Conservation (phyloP, 2,329 filamentous ascomycete species). For the Chrysosporium keratinophilum region DNA sequence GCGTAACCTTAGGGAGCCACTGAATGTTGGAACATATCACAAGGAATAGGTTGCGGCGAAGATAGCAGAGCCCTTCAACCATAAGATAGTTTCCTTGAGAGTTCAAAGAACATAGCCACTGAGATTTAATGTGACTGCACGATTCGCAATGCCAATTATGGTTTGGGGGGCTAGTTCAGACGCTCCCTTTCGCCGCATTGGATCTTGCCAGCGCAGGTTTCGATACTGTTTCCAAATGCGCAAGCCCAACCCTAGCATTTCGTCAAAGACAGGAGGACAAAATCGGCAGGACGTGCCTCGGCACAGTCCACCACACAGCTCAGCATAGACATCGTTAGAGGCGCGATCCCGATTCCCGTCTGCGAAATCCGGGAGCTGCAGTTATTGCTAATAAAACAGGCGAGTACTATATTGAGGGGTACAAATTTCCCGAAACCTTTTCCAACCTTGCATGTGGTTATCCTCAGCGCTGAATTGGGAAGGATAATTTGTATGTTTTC, state of each 20-base stretch:
- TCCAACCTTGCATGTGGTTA: neutral
- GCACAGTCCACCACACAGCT: neutral
- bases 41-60: neutral
- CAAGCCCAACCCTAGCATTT: neutral
- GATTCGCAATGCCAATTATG: no score
- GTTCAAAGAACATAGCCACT: no score
- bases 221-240: neutral
- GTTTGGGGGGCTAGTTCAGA: no score
- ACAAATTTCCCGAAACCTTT: neutral
- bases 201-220: neutral
- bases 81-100: no score
- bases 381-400: neutral
- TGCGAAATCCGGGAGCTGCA: neutral
- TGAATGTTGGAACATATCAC: no score
- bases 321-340: neutral
- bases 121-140: no score
- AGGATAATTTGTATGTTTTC: neutral
- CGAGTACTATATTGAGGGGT: no score
- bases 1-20: neutral
- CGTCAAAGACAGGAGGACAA: neutral
- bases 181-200: no score
- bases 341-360: neutral
- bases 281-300: neutral
- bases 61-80: no score
- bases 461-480: neutral